phyloP scores from a whole-genome alignment of 2,329 filamentous ascomycete genomes.

The Neopestalotiopsis sp. region DNA sequence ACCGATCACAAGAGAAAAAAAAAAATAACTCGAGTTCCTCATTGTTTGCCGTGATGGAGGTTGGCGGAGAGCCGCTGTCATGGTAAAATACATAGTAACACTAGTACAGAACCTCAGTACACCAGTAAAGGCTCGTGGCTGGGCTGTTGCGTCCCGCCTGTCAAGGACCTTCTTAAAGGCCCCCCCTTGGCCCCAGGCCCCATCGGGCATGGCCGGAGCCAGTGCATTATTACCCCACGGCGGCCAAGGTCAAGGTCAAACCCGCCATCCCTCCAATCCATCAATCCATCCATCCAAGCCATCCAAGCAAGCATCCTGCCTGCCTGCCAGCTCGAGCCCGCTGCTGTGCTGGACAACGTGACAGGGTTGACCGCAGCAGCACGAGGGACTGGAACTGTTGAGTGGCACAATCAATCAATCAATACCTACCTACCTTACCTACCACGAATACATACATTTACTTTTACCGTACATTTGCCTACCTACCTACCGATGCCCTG shows the following conservation, averaged over 20 bases:
- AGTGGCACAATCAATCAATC: background rate
- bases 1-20: too few relatives aligned
- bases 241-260: background rate
- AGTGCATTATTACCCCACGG: slow-evolving; percentile 11
- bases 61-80: background rate
- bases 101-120: background rate
- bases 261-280: background rate
- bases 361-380: slow-evolving; percentile 17
- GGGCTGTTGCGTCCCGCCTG: slow-evolving; percentile 14
- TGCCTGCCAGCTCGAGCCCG: background rate
- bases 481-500: background rate
- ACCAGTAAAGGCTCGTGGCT: background rate
- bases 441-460: too few relatives aligned
- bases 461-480: too few relatives aligned
- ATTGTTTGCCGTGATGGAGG: background rate
- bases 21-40: background rate
- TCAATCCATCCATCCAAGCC: background rate
- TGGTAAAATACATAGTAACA: background rate
- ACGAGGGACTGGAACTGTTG: slow-evolving; percentile 1
- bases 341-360: slow-evolving; percentile 14
- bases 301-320: background rate
- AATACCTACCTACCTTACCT: background rate
- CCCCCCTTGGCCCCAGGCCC: background rate
- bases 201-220: slow-evolving; percentile 5
- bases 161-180: background rate